Evolutionary conservation across 768 basidiomycete species (phyloP), one percentile per base, ranked within the genome.

Genomic region (Lyophyllum atratum): DNA sequence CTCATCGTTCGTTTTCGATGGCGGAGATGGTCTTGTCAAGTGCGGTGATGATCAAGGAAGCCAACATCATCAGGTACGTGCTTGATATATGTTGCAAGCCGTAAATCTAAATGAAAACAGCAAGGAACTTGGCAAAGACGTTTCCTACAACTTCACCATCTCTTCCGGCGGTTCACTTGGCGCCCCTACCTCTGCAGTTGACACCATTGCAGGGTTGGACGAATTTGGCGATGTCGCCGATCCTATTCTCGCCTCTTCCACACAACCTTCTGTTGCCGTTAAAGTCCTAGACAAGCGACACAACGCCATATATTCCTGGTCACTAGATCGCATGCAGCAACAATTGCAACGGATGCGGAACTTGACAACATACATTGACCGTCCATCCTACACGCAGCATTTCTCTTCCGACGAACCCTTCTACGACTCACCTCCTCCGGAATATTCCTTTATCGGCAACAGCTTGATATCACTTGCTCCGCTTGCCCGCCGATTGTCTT

Each of bases 171-270:
- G 89, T 14, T 81, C 88, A 12, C 76, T 93, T 19, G 88, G 88
- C 21, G 83, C 86, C 2, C 93, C 95, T 10, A 78, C 79, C 15
- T 96, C 95, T 17, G 87, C 91, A 2, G 82, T 93, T 45, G 93
- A 94, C 68, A 88, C 87, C 25, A 89, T 94, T 60, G 89, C 89
- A 28, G 92, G 92, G 12, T 75, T 97, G 28, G 92, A 91, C 66
- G 90, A 95, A 66, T 93, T 98, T 67, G 96, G 94, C 19, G 93
- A 96, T 64, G 91, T 94, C 10, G 83, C 90, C n/a, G 93, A 95
- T 70, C 87, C 90, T 7, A 81, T 85, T 12, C 82, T 92, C 5
- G 80, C 84, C 6, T 87, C 87, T 3, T 76, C 82, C 6, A 85
- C 86, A 1, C 92, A 93, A 59, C 93, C 95, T 0, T 87, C 87